Percentiles rank a stretch among this genome's conserved stretches.
Conservation (phyloP, 345 rosid species). For the Gossypium arboreum region DNA sequence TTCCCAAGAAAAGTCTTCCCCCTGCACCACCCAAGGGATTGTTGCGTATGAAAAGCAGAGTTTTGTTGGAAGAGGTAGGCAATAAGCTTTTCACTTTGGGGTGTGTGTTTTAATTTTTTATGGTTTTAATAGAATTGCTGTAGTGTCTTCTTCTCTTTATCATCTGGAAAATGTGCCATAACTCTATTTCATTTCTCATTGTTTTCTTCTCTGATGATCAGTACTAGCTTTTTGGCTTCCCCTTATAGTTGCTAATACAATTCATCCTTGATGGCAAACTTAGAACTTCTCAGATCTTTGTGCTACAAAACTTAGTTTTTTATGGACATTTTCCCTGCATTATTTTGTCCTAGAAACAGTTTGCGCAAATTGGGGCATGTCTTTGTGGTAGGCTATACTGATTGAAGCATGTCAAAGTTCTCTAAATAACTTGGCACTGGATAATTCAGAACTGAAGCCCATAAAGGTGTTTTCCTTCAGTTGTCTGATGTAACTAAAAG, state of each 20-base stretch:
- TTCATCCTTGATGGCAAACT: not conserved
- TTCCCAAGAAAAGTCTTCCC: slow-evolving; percentile 72
- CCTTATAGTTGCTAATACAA: not conserved
- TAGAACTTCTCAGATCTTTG: not conserved
- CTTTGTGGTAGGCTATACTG: slow-evolving; percentile 6
- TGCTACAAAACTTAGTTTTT: not conserved
- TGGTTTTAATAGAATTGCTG: not conserved
- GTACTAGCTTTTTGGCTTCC: not conserved
- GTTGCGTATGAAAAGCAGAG: slow-evolving; percentile 83
- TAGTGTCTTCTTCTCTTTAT: slow-evolving; percentile 1
- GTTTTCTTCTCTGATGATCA: slow-evolving; percentile 2
- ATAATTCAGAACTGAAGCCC: not conserved
- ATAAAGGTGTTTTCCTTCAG: not conserved
- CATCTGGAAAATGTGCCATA: not conserved
- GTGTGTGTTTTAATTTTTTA: not conserved
- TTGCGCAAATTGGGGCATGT: not conserved
- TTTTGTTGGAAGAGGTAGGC: slow-evolving; percentile 88
- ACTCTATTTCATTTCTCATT: not conserved
- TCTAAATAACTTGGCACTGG: not conserved
- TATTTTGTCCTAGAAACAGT: not conserved
- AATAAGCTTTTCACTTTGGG: slow-evolving; percentile 14
- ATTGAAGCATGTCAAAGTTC: not conserved
- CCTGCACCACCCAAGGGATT: slow-evolving; percentile 96
- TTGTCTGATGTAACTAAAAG: not conserved
- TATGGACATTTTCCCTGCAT: not conserved